These are phyloP conservation scores for Neoascochyta sp. DNA, from an alignment of 2,329 filamentous ascomycete genomes.

Conservation along the genomic window DNA sequence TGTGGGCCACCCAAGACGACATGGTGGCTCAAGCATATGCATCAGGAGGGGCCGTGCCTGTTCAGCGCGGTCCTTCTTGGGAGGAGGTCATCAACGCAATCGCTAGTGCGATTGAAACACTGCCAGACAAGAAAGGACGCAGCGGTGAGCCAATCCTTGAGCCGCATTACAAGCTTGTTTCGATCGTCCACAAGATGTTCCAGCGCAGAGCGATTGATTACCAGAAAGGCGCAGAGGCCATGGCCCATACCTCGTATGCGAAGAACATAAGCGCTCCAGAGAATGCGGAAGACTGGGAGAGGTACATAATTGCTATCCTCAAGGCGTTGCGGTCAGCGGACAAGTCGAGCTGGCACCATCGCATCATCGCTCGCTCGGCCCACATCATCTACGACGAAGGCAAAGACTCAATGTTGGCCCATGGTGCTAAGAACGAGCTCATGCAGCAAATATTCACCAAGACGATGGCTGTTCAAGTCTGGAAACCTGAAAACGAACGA, in stretches of 20 bases:
- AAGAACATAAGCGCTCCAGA: slow-evolving; percentile 49
- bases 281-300: slow-evolving; percentile 53
- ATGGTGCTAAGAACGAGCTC: slow-evolving; percentile 70
- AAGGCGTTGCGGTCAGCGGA: slow-evolving; percentile 64
- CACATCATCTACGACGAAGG: slow-evolving; percentile 59
- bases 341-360: slow-evolving; percentile 93
- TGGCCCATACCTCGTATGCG: slow-evolving; percentile 55
- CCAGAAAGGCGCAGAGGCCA: slow-evolving; percentile 47
- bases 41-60: slow-evolving; percentile 23
- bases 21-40: slow-evolving; percentile 33
- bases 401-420: slow-evolving; percentile 50
- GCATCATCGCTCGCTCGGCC: slow-evolving; percentile 74
- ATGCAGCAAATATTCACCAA: slow-evolving; percentile 87
- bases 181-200: slow-evolving; percentile 78
- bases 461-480: slow-evolving; percentile 90
- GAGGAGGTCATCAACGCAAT: slow-evolving; percentile 55
- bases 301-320: slow-evolving; percentile 61
- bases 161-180: slow-evolving; percentile 87
- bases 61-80: slow-evolving; percentile 25
- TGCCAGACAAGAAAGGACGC: slow-evolving; percentile 59
- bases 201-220: slow-evolving; percentile 45
- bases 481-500: slow-evolving; percentile 85
- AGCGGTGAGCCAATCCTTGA: slow-evolving; percentile 77
- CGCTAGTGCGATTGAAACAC: slow-evolving; percentile 56
- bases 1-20: slow-evolving; percentile 52